A percentile compares a stretch with the other conserved stretches of the same genome.
Evolutionary conservation across 257 asterid genomes (phyloP).

Genomic region (Solanum rostratum): DNA sequence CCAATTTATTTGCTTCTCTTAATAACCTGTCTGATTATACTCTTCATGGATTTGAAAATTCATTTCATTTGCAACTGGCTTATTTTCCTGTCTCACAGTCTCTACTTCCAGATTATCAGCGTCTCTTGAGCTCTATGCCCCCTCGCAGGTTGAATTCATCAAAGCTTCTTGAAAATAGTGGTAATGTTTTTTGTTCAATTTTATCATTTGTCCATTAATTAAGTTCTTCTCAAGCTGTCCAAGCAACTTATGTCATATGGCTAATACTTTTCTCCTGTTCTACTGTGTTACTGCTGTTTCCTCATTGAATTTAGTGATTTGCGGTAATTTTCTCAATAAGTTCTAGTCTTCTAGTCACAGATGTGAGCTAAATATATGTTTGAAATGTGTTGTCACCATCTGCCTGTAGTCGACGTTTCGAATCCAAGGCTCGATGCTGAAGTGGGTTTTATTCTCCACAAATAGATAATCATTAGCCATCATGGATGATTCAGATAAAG

Average conservation of each 20-base stretch:
- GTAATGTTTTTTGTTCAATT: slow-evolving; percentile 3
- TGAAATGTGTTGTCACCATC: background rate
- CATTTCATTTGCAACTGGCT: slow-evolving; percentile 19
- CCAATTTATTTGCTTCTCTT: background rate
- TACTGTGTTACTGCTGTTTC: background rate
- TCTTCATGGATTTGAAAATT: background rate
- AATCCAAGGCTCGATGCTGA: background rate
- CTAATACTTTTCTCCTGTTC: background rate
- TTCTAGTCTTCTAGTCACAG: background rate
- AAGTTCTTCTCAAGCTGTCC: background rate
- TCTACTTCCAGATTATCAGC: slow-evolving; percentile 97
- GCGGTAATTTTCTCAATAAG: background rate
- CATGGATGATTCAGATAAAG: background rate
- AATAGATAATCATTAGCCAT: background rate
- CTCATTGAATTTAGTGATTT: background rate
- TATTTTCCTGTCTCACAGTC: slow-evolving; percentile 58
- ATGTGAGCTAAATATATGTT: background rate
- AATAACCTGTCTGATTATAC: background rate
- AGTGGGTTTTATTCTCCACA: background rate
- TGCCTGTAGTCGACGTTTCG: background rate
- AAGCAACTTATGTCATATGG: background rate
- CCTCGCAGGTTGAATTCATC: slow-evolving; percentile 96
- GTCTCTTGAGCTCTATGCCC: slow-evolving; percentile 87
- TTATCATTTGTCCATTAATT: background rate
- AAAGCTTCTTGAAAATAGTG: slow-evolving; percentile 91